Base-by-base conservation (phyloP, 2,329 filamentous ascomycete genomes). In the Chrysosphaeria jannelii region DNA sequence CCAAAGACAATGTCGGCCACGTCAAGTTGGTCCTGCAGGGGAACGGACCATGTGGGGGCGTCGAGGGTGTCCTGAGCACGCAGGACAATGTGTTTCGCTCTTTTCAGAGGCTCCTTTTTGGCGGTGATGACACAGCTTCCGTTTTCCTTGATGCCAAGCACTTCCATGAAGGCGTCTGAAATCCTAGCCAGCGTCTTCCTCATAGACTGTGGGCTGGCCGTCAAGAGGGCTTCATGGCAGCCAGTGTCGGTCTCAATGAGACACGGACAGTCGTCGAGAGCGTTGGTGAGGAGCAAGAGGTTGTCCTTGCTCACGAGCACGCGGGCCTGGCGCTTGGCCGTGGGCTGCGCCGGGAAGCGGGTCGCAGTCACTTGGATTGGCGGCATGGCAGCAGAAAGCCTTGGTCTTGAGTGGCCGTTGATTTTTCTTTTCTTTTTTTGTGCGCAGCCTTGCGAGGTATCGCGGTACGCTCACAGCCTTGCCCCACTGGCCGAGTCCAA, bases 141-240 rank as follows among this genome's bases (percentile, higher is more conserved):
- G 10, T 63, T 64, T 4, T 85, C 48, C 29, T 68, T 67, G 33
- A 89, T 57, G 1, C 60, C 61, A 32, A 70, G 70, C 5, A 61
- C 56, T 17, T 71, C 66, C 30, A 72, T 67, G 25, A 88, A 60
- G 5, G 61, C 51, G 30, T 72, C 66, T 12, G 72, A 66, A 47
- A 74, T 60, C 49, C 79, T 28, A 19, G 34, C 39, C 8, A 37
- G 28, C 10, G 30, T 35, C 32, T 35, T 35, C 23, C 37, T 38
- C 10, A 33, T 25, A 5, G 23, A 19, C n/a, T 31, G 27, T 0
- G 27, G 28, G 2, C 28, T 19, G 2, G 17, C 23, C 19, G 24
- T 31, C 7, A 35, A 25, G 2, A 19, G 11, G 5, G 30, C 34
- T 23, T 34, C 25, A n/a, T n/a, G n/a, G n/a, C n/a, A n/a, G n/a